These are phyloP conservation scores for Triticum monococcum DNA, from an alignment of 176 grass and related monocot genomes.

Conservation along the genomic window DNA sequence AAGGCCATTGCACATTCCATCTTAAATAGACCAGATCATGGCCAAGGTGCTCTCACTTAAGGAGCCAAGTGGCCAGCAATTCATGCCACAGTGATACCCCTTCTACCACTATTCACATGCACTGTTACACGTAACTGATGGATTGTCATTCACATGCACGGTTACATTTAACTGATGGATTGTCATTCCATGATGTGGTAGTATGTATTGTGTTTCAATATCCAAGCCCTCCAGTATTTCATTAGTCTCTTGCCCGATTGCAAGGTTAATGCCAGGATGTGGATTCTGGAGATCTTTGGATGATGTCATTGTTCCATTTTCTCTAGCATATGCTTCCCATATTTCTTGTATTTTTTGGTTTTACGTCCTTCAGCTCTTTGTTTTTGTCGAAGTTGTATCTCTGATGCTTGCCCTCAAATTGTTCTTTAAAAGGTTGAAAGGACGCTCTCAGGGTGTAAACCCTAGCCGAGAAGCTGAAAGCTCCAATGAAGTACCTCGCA, in stretches of 20 bases:
- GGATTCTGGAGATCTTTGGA: not conserved
- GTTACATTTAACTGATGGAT: not conserved
- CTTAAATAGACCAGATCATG: not conserved
- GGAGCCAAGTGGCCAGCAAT: not conserved
- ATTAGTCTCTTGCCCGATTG: not conserved
- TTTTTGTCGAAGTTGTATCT: slow-evolving; percentile 21
- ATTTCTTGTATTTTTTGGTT: slow-evolving; percentile 14
- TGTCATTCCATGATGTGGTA: not conserved
- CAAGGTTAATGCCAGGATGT: slow-evolving; percentile 7
- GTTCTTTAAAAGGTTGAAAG: slow-evolving; percentile 45
- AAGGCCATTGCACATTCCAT: not conserved
- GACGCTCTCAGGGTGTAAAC: slow-evolving; percentile 35
- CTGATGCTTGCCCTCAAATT: slow-evolving; percentile 16
- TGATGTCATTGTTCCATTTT: not conserved
- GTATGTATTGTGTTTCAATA: not conserved
- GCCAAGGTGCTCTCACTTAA: not conserved
- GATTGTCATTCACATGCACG: not conserved
- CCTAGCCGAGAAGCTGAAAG: slow-evolving; percentile 38
- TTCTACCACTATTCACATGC: slow-evolving; percentile 15
- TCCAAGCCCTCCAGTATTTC: not conserved
- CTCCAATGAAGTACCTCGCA: slow-evolving; percentile 43
- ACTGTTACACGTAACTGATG: not conserved
- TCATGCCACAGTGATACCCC: not conserved
- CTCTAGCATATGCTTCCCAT: not conserved
- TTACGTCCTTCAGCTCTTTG: not conserved